Evolutionary conservation across 345 rosid species (phyloP).

Genomic region (Nasturtium officinale): DNA sequence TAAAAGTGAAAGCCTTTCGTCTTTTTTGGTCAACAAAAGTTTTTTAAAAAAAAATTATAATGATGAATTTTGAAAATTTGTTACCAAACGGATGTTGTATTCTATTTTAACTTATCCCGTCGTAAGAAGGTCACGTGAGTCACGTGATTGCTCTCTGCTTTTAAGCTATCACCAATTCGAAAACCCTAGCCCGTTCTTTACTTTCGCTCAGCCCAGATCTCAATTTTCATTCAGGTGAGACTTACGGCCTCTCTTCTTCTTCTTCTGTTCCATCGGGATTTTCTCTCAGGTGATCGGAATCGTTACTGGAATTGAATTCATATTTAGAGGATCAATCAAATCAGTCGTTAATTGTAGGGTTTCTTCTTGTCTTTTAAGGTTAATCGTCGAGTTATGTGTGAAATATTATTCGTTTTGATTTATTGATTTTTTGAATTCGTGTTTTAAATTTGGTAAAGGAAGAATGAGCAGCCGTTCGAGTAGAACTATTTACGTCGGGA

Average conservation of each 20-base stretch:
- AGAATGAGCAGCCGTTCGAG: constrained; percentile 85
- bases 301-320: neutral
- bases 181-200: constrained; percentile 29
- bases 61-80: neutral
- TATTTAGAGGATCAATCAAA: neutral
- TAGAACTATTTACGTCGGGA: constrained; percentile 91
- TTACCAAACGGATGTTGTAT: constrained; percentile 5
- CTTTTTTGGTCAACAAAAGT: neutral
- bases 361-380: neutral
- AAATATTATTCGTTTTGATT: neutral
- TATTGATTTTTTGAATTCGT: neutral
- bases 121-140: constrained; percentile 13
- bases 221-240: constrained; percentile 28
- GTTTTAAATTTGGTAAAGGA: constrained; percentile 20
- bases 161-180: constrained; percentile 22
- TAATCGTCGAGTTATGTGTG: neutral
- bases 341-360: constrained; percentile 3
- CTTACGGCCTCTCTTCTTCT: constrained; percentile 2
- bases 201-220: constrained; percentile 22
- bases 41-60: too few species aligned
- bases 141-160: constrained; percentile 15
- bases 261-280: neutral
- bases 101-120: too few species aligned
- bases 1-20: neutral
- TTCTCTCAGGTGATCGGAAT: constrained; percentile 17